phyloP scores from a whole-genome alignment of 176 grass and related monocot species.

The Guadua angustifolia region DNA sequence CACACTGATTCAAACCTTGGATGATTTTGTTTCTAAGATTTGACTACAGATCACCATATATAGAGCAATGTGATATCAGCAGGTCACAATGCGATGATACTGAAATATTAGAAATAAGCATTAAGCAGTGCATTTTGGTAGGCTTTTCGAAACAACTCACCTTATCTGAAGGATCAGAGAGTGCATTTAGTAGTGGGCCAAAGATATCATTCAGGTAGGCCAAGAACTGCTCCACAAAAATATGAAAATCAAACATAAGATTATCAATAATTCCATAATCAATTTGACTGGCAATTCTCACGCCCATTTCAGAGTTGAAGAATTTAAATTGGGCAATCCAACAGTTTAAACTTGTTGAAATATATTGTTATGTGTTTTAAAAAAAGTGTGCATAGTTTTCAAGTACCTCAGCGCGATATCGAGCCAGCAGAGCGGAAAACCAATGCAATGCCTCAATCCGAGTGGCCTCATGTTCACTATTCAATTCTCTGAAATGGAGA shows the following conservation, averaged over 20 bases:
- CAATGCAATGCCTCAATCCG: constrained; percentile 92
- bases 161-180: constrained; percentile 91
- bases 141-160: constrained; percentile 56
- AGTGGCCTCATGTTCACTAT: constrained; percentile 84
- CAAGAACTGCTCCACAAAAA: constrained; percentile 76
- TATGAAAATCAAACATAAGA: constrained; percentile 38
- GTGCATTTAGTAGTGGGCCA: constrained; percentile 83
- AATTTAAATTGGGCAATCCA: constrained; percentile 29
- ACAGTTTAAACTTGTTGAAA: constrained; percentile 13
- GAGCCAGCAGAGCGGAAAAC: constrained; percentile 73
- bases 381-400: constrained; percentile 25
- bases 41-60: constrained; percentile 12
- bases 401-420: constrained; percentile 78
- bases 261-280: neutral
- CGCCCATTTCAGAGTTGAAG: constrained; percentile 28
- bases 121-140: constrained; percentile 27
- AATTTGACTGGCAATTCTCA: constrained; percentile 24
- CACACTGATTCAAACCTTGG: constrained; percentile 8
- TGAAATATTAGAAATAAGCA: constrained; percentile 27
- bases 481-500: constrained; percentile 77
- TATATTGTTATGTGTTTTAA: neutral
- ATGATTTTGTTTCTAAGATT: constrained; percentile 32
- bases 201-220: constrained; percentile 82
- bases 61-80: constrained; percentile 19
- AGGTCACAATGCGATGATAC: constrained; percentile 2